Conservation (phyloP, 1,284 basidiomycete genomes). For the Ceratobasidium sp. region DNA sequence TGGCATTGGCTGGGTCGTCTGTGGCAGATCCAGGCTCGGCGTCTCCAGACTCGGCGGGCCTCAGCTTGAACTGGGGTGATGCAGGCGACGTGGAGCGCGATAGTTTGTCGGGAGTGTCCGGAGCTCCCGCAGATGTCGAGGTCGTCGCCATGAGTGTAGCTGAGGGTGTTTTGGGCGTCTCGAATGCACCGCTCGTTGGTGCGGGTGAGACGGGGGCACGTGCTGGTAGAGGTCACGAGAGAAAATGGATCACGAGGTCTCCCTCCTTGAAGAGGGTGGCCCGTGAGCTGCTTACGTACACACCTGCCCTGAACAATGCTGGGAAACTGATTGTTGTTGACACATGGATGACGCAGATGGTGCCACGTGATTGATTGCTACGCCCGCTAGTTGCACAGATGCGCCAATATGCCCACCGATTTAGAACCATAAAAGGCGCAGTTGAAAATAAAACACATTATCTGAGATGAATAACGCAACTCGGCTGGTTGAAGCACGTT, state of each 20-base stretch:
- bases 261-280: neutral
- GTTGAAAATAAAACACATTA: no score
- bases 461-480: no score
- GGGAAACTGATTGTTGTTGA: neutral
- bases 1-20: neutral
- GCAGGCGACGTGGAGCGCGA: conserved; percentile 22
- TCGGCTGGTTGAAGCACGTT: no score
- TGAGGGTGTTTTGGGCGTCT: conserved; percentile 1
- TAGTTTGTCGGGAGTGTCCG: conserved; percentile 17
- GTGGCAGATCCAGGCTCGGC: neutral
- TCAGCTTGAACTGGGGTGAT: conserved; percentile 31
- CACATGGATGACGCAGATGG: neutral
- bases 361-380: conserved; percentile 2
- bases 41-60: conserved; percentile 20
- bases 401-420: no score
- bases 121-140: conserved; percentile 8
- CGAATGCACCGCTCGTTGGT: conserved; percentile 4
- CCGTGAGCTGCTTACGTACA: neutral
- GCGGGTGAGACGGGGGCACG: conserved; percentile 32
- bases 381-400: no score
- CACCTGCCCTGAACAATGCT: neutral
- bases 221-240: conserved; percentile 29
- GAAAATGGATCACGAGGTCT: conserved; percentile 25
- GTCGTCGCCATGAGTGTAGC: neutral
- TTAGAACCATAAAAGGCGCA: no score